A percentile compares a stretch with the other conserved stretches of the same genome.
Evolutionary conservation across 2,329 filamentous ascomycete genomes (phyloP).

Genomic region (Cladosporium sp.): DNA sequence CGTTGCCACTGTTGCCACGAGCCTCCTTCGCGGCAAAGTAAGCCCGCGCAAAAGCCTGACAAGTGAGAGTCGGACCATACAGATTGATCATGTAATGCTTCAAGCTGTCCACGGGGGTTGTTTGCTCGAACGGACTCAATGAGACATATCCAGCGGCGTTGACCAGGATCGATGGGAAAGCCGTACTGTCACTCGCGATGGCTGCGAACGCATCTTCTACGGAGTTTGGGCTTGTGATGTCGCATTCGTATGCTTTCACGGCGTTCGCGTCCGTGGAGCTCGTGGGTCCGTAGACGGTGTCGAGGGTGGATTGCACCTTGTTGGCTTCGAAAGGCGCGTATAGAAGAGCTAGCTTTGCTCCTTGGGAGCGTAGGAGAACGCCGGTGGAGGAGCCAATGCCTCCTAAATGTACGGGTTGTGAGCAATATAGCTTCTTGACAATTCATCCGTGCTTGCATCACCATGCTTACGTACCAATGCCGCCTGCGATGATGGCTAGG

Average conservation of each 20-base stretch:
- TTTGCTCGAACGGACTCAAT: conserved; percentile 6
- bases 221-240: conserved; percentile 29
- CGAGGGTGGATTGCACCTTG: conserved; percentile 34
- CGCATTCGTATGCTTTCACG: conserved; percentile 31
- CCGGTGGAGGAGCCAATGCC: conserved; percentile 43
- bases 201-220: conserved; percentile 27
- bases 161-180: conserved; percentile 32
- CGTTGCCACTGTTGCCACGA: not conserved
- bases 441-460: not conserved
- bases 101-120: conserved; percentile 38
- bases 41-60: conserved; percentile 41
- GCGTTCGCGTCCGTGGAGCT: conserved; percentile 14
- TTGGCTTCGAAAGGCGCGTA: conserved; percentile 45
- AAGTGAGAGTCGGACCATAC: conserved; percentile 42
- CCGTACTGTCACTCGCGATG: conserved; percentile 21
- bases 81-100: conserved; percentile 43
- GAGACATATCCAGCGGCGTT: conserved; percentile 37
- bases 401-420: conserved; percentile 19
- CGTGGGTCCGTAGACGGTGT: conserved; percentile 30
- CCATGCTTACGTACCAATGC: conserved; percentile 32
- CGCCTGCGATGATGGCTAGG: conserved; percentile 41
- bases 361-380: conserved; percentile 37
- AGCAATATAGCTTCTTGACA: too few species aligned
- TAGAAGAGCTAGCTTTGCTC: conserved; percentile 41
- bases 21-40: conserved; percentile 30